Evolutionary conservation across 305 asterid genomes (phyloP).

Genomic region (Fraxinus sp.): DNA sequence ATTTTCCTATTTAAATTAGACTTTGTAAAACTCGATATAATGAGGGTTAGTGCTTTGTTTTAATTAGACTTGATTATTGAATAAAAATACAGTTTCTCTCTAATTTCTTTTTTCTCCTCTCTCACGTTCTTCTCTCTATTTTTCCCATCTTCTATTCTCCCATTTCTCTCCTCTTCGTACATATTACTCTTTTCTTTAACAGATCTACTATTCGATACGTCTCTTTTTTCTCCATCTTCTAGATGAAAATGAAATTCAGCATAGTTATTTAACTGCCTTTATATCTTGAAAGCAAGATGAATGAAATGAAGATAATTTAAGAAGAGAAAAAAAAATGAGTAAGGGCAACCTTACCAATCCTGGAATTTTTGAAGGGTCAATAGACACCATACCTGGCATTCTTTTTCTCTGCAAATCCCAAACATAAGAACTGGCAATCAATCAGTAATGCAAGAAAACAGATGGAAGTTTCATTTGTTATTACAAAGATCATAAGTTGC

Average conservation of each 20-base stretch:
- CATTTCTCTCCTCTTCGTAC: neutral
- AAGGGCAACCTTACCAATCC: slow-evolving; percentile 53
- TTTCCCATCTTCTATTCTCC: neutral
- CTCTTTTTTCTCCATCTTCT: neutral
- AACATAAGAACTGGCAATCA: slow-evolving; percentile 21
- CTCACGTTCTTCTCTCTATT: too few species aligned
- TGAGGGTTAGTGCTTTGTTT: too few species aligned
- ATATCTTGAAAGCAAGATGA: neutral
- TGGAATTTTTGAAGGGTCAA: slow-evolving; percentile 47
- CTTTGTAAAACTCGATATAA: too few species aligned
- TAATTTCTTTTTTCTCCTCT: neutral
- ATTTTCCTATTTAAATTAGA: neutral
- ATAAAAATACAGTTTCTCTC: too few species aligned
- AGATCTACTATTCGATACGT: neutral
- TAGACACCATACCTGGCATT: slow-evolving; percentile 19
- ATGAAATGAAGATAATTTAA: neutral
- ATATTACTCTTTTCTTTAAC: neutral
- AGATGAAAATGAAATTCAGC: neutral
- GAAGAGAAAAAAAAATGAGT: neutral
- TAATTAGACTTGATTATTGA: too few species aligned
- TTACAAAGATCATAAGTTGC: slow-evolving; percentile 14
- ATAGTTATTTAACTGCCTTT: neutral
- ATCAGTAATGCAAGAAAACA: slow-evolving; percentile 11
- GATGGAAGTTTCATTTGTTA: neutral
- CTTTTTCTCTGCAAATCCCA: slow-evolving; percentile 37